phyloP scores from a whole-genome alignment of 2,329 filamentous ascomycete genomes.

The Phyllosticta ampelicida region DNA sequence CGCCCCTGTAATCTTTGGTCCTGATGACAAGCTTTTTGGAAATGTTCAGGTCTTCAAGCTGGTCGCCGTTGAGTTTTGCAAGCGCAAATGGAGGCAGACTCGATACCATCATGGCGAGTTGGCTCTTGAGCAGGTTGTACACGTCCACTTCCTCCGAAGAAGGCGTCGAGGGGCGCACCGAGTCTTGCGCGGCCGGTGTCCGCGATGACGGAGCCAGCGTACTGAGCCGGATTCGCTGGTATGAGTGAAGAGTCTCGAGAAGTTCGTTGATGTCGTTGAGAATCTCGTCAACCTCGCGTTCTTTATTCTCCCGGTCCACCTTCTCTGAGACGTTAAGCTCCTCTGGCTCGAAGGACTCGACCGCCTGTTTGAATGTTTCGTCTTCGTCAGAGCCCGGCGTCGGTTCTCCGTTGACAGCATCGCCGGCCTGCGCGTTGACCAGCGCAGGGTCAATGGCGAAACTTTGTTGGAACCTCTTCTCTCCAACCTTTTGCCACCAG shows the following conservation, averaged over 20 bases:
- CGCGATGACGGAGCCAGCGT: constrained; percentile 39
- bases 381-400: constrained; percentile 27
- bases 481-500: constrained; percentile 67
- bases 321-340: constrained; percentile 18
- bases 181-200: constrained; percentile 1
- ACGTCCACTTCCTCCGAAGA: constrained; percentile 46
- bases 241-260: constrained; percentile 64
- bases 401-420: constrained; percentile 7
- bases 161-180: constrained; percentile 47
- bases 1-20: constrained; percentile 61
- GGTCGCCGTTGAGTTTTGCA: constrained; percentile 75
- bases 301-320: constrained; percentile 33
- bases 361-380: constrained; percentile 26
- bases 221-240: constrained; percentile 68
- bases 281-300: constrained; percentile 57
- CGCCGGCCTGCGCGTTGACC: constrained; percentile 15
- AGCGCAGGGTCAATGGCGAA: constrained; percentile 44
- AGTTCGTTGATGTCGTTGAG: constrained; percentile 64
- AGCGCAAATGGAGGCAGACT: constrained; percentile 75
- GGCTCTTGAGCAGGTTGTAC: constrained; percentile 66
- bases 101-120: constrained; percentile 62
- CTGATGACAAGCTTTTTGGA: constrained; percentile 68
- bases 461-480: constrained; percentile 53
- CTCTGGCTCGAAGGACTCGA: constrained; percentile 26
- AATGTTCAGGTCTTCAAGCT: constrained; percentile 71